These are phyloP conservation scores for Lyophyllum semitale DNA, from an alignment of 768 basidiomycete species.

Conservation along the genomic window DNA sequence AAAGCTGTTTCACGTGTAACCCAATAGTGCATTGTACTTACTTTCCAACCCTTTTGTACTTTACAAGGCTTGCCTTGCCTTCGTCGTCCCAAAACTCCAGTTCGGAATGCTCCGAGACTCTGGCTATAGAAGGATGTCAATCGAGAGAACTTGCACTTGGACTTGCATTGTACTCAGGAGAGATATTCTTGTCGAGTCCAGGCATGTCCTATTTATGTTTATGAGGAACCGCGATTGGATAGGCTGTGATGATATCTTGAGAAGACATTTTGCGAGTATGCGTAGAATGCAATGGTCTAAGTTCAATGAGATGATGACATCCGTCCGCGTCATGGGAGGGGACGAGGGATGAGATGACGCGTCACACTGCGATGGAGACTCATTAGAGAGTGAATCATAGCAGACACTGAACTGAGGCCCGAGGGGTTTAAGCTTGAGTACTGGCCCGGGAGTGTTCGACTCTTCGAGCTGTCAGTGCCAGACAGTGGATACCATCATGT, in stretches of 20 bases:
- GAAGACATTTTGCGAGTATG: slow-evolving; percentile 19
- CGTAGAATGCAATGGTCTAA: not conserved
- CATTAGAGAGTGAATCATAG: not conserved
- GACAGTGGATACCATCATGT: too few species aligned
- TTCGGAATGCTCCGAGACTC: slow-evolving; percentile 40
- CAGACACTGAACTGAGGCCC: too few species aligned
- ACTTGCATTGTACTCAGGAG: slow-evolving; percentile 28
- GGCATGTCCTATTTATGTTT: slow-evolving; percentile 51
- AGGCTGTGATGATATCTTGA: slow-evolving; percentile 36
- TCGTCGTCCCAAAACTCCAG: slow-evolving; percentile 52
- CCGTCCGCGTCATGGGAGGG: too few species aligned
- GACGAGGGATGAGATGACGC: not conserved
- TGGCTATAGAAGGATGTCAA: slow-evolving; percentile 18
- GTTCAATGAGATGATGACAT: not conserved
- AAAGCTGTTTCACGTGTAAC: not conserved
- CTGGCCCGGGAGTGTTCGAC: too few species aligned
- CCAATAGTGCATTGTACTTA: slow-evolving; percentile 6
- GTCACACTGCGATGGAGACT: not conserved
- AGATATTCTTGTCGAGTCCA: slow-evolving; percentile 50
- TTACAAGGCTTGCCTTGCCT: slow-evolving; percentile 49
- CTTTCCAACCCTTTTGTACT: slow-evolving; percentile 56
- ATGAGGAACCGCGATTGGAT: slow-evolving; percentile 32
- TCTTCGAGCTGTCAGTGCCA: too few species aligned
- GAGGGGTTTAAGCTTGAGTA: too few species aligned
- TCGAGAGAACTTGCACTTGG: not conserved